Percentiles rank a stretch among this genome's conserved stretches.
phyloP scores from a whole-genome alignment of 2,329 filamentous ascomycete genomes.

The Falciphora oryzae region DNA sequence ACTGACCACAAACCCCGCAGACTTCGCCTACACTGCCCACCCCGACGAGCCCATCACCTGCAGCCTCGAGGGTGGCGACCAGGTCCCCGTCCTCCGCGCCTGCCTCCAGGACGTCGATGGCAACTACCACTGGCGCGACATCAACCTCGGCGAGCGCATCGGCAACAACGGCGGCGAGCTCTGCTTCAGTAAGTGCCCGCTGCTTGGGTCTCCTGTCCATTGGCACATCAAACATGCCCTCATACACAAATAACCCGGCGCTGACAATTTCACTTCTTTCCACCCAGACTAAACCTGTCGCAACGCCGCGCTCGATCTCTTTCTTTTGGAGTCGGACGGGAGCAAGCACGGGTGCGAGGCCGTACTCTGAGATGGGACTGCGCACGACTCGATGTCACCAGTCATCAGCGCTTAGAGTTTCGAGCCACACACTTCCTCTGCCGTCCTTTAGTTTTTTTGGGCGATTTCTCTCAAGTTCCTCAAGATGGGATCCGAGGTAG shows the following conservation, averaged over 20 bases:
- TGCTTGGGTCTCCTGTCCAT: neutral
- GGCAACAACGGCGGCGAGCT: constrained; percentile 46
- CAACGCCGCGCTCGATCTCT: neutral
- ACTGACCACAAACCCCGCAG: constrained; percentile 12
- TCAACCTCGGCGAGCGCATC: constrained; percentile 53
- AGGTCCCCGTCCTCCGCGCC: constrained; percentile 48
- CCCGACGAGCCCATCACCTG: constrained; percentile 36
- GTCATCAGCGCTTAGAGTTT: neutral
- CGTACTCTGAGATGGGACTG: neutral
- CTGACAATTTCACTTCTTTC: neutral
- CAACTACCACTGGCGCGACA: constrained; percentile 33
- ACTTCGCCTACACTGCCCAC: constrained; percentile 38
- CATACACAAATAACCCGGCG: too few relatives aligned
- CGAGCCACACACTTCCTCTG: neutral
- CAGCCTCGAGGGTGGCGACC: constrained; percentile 42
- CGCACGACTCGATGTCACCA: too few relatives aligned
- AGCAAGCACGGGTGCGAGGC: neutral
- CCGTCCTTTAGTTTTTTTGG: neutral
- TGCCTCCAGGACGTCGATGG: constrained; percentile 36
- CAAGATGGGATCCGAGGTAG: neutral
- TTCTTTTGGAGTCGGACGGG: neutral
- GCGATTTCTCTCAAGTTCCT: neutral
- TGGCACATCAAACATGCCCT: neutral
- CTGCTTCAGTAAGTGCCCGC: constrained; percentile 24
- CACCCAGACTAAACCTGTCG: neutral